phyloP scores from a whole-genome alignment of 2,329 filamentous ascomycete genomes.

The Colletotrichum sp. region DNA sequence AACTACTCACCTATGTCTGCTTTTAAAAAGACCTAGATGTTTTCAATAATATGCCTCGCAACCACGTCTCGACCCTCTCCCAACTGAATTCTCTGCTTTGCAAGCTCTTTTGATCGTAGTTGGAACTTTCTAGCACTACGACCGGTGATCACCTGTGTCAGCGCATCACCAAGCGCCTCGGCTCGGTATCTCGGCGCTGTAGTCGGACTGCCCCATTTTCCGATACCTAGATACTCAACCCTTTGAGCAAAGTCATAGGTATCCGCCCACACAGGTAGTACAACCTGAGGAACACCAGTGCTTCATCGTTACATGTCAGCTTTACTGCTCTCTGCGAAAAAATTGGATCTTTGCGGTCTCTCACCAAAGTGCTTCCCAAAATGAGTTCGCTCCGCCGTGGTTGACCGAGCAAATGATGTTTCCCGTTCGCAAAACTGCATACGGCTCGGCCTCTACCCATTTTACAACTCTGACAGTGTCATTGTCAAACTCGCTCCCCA shows the following conservation, averaged over 20 bases:
- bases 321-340: not conserved
- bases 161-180: not conserved
- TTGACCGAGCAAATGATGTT: conserved; percentile 45
- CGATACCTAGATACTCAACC: conserved; percentile 48
- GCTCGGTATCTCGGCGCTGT: not conserved
- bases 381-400: conserved; percentile 53
- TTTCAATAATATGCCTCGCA: not conserved
- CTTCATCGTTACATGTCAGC: conserved; percentile 23
- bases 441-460: conserved; percentile 45
- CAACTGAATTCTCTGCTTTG: conserved; percentile 17
- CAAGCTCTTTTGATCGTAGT: not conserved
- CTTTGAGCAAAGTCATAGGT: conserved; percentile 51
- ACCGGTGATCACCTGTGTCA: not conserved
- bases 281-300: conserved; percentile 48
- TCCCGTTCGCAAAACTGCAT: conserved; percentile 38
- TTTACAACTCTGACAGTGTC: conserved; percentile 38
- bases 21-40: not conserved
- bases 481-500: conserved; percentile 9
- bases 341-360: not conserved
- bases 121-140: not conserved
- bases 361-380: conserved; percentile 39
- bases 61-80: not conserved
- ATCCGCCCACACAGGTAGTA: conserved; percentile 51
- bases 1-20: not conserved
- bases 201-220: conserved; percentile 18